Evolutionary conservation across 2,329 filamentous ascomycete species (phyloP).

Genomic region (Venturia oleaginea): DNA sequence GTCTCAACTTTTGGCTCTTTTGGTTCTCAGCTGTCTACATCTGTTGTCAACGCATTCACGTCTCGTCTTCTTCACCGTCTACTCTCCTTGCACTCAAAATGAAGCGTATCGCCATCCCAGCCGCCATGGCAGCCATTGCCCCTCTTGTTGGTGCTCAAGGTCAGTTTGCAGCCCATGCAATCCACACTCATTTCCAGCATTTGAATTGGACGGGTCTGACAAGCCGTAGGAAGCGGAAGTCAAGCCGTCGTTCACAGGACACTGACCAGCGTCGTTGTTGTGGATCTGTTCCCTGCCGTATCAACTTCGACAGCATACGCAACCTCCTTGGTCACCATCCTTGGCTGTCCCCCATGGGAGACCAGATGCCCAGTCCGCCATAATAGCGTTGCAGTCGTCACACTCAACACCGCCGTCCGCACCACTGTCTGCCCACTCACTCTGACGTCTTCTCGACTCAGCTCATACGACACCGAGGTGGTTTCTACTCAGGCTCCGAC

Average conservation of each 20-base stretch:
- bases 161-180: background rate
- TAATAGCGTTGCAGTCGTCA: constrained; percentile 27
- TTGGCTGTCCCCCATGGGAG: constrained; percentile 30
- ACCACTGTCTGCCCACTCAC: constrained; percentile 38
- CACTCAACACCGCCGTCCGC: constrained; percentile 30
- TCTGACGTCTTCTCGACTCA: constrained; percentile 18
- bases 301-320: constrained; percentile 34
- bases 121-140: constrained; percentile 5
- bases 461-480: constrained; percentile 5
- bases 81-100: background rate
- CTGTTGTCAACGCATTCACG: background rate
- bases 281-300: constrained; percentile 24
- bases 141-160: constrained; percentile 4
- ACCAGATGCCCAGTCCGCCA: constrained; percentile 29
- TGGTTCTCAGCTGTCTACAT: background rate
- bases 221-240: background rate
- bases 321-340: constrained; percentile 35
- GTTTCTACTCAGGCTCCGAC: background rate
- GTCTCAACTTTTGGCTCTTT: constrained; percentile 3
- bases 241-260: constrained; percentile 1
- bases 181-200: background rate
- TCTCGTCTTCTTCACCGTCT: background rate
- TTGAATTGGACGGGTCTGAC: background rate
- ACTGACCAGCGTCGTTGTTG: constrained; percentile 18
- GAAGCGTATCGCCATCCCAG: background rate